Conservation (phyloP, 352 stramenopile genomes). For the Peronosclerospora sorghi region DNA sequence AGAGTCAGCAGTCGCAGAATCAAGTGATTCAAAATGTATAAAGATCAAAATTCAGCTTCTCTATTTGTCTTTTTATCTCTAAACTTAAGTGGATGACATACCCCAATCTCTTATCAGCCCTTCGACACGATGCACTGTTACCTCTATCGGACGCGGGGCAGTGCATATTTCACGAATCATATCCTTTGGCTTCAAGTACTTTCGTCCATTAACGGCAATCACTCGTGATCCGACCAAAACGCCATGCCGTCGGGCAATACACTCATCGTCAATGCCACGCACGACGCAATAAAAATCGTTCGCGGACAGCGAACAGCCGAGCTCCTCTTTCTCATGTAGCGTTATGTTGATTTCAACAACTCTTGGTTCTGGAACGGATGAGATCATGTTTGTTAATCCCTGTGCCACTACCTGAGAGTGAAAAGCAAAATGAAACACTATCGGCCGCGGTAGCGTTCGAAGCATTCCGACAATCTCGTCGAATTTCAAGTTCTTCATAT, state of each 20-base stretch:
- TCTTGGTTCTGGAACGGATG: slow-evolving; percentile 47
- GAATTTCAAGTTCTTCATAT: slow-evolving; percentile 43
- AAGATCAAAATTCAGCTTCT: neutral
- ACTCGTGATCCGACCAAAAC: slow-evolving; percentile 60
- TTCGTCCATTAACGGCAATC: slow-evolving; percentile 51
- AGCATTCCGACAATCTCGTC: slow-evolving; percentile 65
- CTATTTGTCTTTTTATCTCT: slow-evolving; percentile 10
- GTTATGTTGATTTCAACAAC: slow-evolving; percentile 44
- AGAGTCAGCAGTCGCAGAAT: slow-evolving; percentile 2
- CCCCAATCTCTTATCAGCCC: slow-evolving; percentile 44
- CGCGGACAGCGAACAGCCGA: slow-evolving; percentile 46
- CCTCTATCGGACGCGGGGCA: slow-evolving; percentile 39
- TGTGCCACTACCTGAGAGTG: slow-evolving; percentile 19
- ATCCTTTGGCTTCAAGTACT: slow-evolving; percentile 35
- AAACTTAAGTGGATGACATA: too few relatives aligned
- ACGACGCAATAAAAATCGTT: slow-evolving; percentile 53
- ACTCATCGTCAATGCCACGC: slow-evolving; percentile 39
- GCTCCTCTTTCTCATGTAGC: slow-evolving; percentile 41
- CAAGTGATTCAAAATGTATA: slow-evolving; percentile 36
- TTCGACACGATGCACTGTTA: slow-evolving; percentile 70
- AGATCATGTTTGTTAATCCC: slow-evolving; percentile 24
- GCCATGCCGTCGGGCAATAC: slow-evolving; percentile 37
- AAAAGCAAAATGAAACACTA: slow-evolving; percentile 59
- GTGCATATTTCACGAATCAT: slow-evolving; percentile 40
- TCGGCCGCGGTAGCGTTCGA: slow-evolving; percentile 32